Evolutionary conservation across 345 rosid species (phyloP), one percentile per base, ranked within the genome.

Genomic region (Alliaria petiolata): DNA sequence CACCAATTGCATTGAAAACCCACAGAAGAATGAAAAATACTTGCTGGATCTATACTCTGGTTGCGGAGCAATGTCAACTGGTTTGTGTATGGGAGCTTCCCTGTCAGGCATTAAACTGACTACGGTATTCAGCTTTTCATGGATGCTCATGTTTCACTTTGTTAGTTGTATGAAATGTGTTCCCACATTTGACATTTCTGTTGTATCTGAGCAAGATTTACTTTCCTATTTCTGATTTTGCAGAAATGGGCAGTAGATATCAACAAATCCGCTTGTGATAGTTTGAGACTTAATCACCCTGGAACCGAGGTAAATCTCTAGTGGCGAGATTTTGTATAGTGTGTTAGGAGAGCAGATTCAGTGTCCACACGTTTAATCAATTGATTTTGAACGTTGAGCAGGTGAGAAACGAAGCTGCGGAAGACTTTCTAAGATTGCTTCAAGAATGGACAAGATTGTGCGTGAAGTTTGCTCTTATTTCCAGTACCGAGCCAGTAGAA

Each of bases 21-120:
- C 51, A 8, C 47, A 16, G 0, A 59, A 38, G 9, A 19, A 63
- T 11, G 75, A 65, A 61, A 66, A 69, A 42, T 34, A 43, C 56
- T 67, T 83, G 25, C 20, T 83, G 65, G 82, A 83, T 60, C 28
- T 83, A 4, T 83, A 83, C 33, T 62, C 74, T 11, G 82, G 84
- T 0, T 83, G 84, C 35, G 81, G 81, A 7, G 86, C 76, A 4
- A 81, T 83, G 86, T 83, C 86, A 1, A 76, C 86, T 28, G 79
- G 86, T 3, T 40, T 83, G 3, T 75, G 77, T 69, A 69, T 73
- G 45, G 86, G 82, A 3, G 77, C 84, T 11, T 51, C 81, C 33
- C 12, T 83, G 4, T 70, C 82, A 33, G 74, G 82, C 25, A 34
- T 78, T 4, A 78, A 78, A 56, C 17, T 83, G 44, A 55, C 26